Conservation (phyloP, 306 rosid genomes). For the Citrullus mucosospermus region DNA sequence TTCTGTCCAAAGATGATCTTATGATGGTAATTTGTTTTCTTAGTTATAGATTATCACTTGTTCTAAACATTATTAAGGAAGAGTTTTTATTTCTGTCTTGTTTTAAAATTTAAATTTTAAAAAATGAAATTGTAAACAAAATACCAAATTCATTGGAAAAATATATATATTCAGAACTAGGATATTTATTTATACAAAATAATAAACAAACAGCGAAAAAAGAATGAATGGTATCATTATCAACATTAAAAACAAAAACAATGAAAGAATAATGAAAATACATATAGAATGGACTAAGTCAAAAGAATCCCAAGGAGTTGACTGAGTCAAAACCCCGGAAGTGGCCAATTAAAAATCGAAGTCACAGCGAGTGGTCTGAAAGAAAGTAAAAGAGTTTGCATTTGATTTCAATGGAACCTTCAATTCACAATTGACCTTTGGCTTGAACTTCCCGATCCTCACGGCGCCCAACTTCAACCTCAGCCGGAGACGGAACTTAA, state of each 20-base stretch:
- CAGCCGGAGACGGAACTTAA: conserved; percentile 14
- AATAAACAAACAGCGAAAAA: not conserved
- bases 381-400: conserved; percentile 16
- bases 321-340: not conserved
- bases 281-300: not conserved
- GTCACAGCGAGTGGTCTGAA: conserved; percentile 41
- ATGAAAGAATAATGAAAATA: too few relatives aligned
- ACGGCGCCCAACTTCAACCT: conserved; percentile 34
- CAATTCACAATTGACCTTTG: conserved; percentile 43
- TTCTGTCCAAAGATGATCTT: too few relatives aligned
- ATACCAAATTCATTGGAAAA: too few relatives aligned
- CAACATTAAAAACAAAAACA: not conserved
- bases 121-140: too few relatives aligned
- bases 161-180: not conserved
- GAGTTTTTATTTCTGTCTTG: too few relatives aligned
- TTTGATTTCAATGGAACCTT: conserved; percentile 29
- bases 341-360: conserved; percentile 27
- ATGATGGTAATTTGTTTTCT: too few relatives aligned
- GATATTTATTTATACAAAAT: not conserved
- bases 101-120: too few relatives aligned
- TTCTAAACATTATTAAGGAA: too few relatives aligned
- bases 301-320: not conserved
- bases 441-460: conserved; percentile 36
- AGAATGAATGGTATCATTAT: not conserved
- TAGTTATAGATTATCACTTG: too few relatives aligned